phyloP scores from a whole-genome alignment of 208 protist species.

The Vickermania spadyakhi region DNA sequence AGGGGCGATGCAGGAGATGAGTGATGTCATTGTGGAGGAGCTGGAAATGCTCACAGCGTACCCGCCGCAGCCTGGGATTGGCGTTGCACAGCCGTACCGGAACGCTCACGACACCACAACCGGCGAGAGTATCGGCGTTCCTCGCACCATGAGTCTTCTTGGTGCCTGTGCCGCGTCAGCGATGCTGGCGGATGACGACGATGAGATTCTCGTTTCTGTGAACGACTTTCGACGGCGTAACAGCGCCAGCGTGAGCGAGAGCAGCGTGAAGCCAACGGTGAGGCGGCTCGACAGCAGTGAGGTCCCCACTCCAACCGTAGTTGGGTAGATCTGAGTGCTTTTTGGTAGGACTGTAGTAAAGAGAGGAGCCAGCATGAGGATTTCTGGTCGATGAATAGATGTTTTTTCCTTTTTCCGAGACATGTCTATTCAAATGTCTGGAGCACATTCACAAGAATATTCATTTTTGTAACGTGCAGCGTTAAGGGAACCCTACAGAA shows the following conservation, averaged over 20 bases:
- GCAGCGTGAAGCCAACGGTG: too few relatives aligned
- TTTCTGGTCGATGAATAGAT: too few relatives aligned
- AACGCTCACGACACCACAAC: not conserved
- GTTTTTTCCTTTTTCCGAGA: too few relatives aligned
- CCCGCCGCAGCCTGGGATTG: not conserved
- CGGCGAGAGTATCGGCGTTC: not conserved
- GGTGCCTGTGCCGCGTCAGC: not conserved
- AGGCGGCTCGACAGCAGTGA: too few relatives aligned
- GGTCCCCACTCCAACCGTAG: too few relatives aligned
- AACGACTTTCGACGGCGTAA: not conserved
- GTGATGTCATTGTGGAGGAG: slow-evolving; percentile 1
- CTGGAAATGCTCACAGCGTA: slow-evolving; percentile 2
- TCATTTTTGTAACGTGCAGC: too few relatives aligned
- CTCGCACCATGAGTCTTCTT: not conserved
- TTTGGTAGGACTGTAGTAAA: too few relatives aligned
- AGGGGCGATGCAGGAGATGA: not conserved
- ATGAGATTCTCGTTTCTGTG: slow-evolving; percentile 4
- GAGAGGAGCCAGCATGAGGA: too few relatives aligned
- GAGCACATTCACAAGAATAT: too few relatives aligned
- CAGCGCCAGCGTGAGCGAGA: not conserved
- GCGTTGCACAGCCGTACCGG: not conserved
- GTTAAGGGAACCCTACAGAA: too few relatives aligned
- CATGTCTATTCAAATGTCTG: too few relatives aligned
- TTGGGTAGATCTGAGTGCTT: too few relatives aligned
- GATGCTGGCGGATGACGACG: not conserved